phyloP scores from a whole-genome alignment of 2,329 filamentous ascomycete genomes.

The Diaporthe citri region DNA sequence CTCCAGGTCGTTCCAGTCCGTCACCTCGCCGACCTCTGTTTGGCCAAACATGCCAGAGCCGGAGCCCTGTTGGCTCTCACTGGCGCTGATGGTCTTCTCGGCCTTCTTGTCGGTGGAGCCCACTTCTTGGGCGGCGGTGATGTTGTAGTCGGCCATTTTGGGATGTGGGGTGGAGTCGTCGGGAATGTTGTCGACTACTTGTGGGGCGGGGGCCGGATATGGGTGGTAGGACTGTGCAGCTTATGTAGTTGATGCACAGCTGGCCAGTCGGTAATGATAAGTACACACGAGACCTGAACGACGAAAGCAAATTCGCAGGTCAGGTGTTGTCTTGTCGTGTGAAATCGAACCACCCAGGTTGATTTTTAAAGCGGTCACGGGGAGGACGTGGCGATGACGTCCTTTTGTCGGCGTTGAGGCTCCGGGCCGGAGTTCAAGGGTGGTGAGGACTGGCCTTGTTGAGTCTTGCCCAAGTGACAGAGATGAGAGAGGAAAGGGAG shows the following conservation, averaged over 20 bases:
- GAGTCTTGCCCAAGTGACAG: conserved; percentile 23
- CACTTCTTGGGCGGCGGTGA: conserved; percentile 5
- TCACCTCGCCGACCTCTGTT: conserved; percentile 37
- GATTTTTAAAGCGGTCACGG: conserved; percentile 26
- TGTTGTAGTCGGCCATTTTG: conserved; percentile 36
- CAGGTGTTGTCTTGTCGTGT: conserved; percentile 11
- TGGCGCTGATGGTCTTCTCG: conserved; percentile 38
- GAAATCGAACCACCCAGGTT: conserved; percentile 6
- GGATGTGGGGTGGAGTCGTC: not conserved
- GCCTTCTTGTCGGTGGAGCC: conserved; percentile 32
- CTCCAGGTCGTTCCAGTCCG: conserved; percentile 54
- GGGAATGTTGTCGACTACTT: conserved; percentile 34
- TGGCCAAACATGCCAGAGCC: conserved; percentile 35
- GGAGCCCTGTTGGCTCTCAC: conserved; percentile 35
- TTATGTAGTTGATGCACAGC: conserved; percentile 19
- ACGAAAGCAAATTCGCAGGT: not conserved
- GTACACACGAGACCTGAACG: conserved; percentile 11
- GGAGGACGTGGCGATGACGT: conserved; percentile 27
- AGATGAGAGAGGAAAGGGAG: not conserved
- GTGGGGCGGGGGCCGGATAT: not conserved
- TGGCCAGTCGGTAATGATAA: not conserved
- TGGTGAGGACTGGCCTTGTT: conserved; percentile 7
- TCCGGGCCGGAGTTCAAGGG: conserved; percentile 22
- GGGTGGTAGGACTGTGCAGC: not conserved
- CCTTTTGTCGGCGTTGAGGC: conserved; percentile 19